Evolutionary conservation across 2,329 filamentous ascomycete species (phyloP), one percentile per base, ranked within the genome.

Genomic region (Trichoderma simmonsii): DNA sequence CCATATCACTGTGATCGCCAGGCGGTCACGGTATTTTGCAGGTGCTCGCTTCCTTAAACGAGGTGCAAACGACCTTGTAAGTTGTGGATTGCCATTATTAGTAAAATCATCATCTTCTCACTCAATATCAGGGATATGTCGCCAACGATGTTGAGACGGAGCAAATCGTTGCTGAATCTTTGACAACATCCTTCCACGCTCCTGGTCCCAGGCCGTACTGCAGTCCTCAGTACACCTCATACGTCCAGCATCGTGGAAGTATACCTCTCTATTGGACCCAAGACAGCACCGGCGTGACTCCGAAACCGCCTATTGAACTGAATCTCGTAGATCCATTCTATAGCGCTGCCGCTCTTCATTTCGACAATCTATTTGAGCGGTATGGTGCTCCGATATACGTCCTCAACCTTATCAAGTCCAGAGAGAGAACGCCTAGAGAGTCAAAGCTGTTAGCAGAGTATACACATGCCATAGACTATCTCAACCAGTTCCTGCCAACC

Each of bases 131-230:
- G 79, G 95, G 96, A 15, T 97, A 97, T 79, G 96, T 99, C 70
- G 97, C 96, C 67, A 99, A 99, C 79, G 97, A 99, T 81, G 96
- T 99, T 28, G 97, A 99, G 82, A 98, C 96, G 1, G 96, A 99
- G 82, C 96, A 99, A 80, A 98, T 99, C 73, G 95, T 99, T 6
- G 96, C 95, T 0, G 96, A 99, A 79, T 93, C 94, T 77, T 85
- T 95, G 65, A 98, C 94, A 0, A 99, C 96, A 0, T 98, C 96
- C 0, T 98, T 99, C 76, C 96, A 99, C 82, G 92, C 93, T 3
- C 94, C 96, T 5, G 95, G 94, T 0, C 93, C 93, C 3, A 90
- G 89, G 63, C 87, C 97, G 12, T 98, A 94, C 79, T 91, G 94
- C 6, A 98, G 92, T 78, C 94, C 95, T 1, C 92, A 93, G 32